phyloP scores from a whole-genome alignment of 768 basidiomycete genomes.

The Cyathus striatus region DNA sequence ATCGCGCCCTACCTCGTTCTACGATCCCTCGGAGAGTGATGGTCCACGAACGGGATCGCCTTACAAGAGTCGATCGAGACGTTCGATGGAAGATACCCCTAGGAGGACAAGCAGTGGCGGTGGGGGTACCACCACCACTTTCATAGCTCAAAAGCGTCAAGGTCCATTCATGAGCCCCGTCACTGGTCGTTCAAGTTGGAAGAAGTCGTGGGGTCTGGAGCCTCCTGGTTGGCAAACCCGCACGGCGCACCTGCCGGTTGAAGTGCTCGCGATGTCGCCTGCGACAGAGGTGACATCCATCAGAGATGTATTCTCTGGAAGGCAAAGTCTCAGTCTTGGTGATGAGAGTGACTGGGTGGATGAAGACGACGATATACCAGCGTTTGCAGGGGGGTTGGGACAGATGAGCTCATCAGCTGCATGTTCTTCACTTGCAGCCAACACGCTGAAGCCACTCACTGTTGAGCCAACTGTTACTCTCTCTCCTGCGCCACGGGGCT shows the following conservation, averaged over 20 bases:
- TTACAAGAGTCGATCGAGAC: slow-evolving; percentile 44
- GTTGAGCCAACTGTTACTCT: slow-evolving; percentile 38
- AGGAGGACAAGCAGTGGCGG: slow-evolving; percentile 24
- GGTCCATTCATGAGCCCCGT: slow-evolving; percentile 65
- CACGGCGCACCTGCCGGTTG: slow-evolving; percentile 63
- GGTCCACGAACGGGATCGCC: slow-evolving; percentile 62
- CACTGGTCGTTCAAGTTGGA: slow-evolving; percentile 72
- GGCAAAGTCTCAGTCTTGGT: slow-evolving; percentile 52
- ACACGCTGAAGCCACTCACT: slow-evolving; percentile 15
- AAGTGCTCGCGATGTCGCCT: slow-evolving; percentile 71
- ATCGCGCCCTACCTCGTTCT: slow-evolving; percentile 73
- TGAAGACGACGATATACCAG: slow-evolving; percentile 72
- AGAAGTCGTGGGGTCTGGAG: slow-evolving; percentile 84
- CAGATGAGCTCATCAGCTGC: slow-evolving; percentile 42
- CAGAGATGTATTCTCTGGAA: slow-evolving; percentile 78
- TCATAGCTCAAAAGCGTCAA: slow-evolving; percentile 77
- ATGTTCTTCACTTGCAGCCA: slow-evolving; percentile 18
- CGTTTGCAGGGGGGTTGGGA: slow-evolving; percentile 76
- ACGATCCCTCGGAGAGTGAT: slow-evolving; percentile 70
- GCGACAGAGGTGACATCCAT: slow-evolving; percentile 44
- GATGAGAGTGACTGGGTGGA: slow-evolving; percentile 90
- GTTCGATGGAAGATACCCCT: slow-evolving; percentile 41
- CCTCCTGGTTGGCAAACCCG: slow-evolving; percentile 82
- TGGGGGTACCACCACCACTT: slow-evolving; percentile 43
- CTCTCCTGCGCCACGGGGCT: slow-evolving; percentile 48